A percentile compares a stretch with the other conserved stretches of the same genome.
These are phyloP conservation scores for Chrysoporthe austroafricana DNA, from an alignment of 2,329 filamentous ascomycete species.

Conservation along the genomic window DNA sequence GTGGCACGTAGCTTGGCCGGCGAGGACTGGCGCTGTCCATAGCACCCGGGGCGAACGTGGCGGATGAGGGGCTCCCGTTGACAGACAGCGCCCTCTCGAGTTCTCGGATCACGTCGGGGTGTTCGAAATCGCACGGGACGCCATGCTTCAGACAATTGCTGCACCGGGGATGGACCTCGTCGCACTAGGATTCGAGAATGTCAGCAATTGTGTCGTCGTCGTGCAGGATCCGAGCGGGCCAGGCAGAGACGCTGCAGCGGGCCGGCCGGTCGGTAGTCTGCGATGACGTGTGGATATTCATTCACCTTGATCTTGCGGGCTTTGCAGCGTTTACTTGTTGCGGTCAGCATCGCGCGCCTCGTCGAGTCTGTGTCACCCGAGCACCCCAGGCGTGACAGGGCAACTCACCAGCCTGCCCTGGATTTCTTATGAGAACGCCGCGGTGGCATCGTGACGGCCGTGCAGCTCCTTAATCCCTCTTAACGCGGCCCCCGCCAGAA, in stretches of 20 bases:
- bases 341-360: slow-evolving; percentile 31
- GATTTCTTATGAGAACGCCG: slow-evolving; percentile 73
- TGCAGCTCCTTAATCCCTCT: slow-evolving; percentile 4
- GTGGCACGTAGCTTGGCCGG: slow-evolving; percentile 21
- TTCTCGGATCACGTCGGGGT: slow-evolving; percentile 51
- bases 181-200: slow-evolving; percentile 51
- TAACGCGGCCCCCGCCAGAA: neutral
- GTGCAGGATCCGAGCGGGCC: neutral
- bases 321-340: slow-evolving; percentile 58
- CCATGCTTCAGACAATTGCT: slow-evolving; percentile 71
- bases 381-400: neutral
- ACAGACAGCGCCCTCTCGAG: slow-evolving; percentile 40
- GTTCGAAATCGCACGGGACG: slow-evolving; percentile 67
- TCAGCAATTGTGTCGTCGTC: neutral
- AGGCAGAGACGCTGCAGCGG: neutral
- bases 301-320: slow-evolving; percentile 70
- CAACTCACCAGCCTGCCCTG: slow-evolving; percentile 59
- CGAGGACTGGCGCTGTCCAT: slow-evolving; percentile 14
- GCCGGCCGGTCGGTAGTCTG: neutral
- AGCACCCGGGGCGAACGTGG: slow-evolving; percentile 29
- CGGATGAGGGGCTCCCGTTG: slow-evolving; percentile 32
- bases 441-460: slow-evolving; percentile 56
- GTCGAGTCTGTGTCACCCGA: slow-evolving; percentile 28
- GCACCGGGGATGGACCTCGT: slow-evolving; percentile 67
- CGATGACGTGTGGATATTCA: slow-evolving; percentile 36